Evolutionary conservation across 306 rosid species (phyloP).

Genomic region (Malus asiatica): DNA sequence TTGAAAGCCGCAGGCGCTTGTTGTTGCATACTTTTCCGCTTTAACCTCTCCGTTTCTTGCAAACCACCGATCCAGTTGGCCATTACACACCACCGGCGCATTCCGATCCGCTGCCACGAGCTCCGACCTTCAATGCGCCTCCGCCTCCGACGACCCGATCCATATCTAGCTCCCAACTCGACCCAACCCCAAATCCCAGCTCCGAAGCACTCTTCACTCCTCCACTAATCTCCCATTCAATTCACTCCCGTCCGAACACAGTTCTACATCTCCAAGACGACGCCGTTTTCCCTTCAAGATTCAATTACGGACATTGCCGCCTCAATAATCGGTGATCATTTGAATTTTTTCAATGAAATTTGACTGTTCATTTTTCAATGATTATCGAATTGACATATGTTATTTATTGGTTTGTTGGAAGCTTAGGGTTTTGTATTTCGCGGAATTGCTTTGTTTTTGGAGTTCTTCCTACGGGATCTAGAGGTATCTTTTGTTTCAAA

Average conservation of each 20-base stretch:
- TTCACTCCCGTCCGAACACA: neutral
- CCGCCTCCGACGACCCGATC: neutral
- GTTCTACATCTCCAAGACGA: neutral
- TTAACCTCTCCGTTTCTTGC: neutral
- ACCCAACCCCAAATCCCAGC: conserved; percentile 4
- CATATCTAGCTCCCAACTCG: conserved; percentile 5
- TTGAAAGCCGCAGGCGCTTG: conserved; percentile 9
- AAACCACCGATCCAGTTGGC: conserved; percentile 4
- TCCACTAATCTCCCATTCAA: neutral
- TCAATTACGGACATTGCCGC: neutral
- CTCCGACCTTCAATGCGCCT: neutral
- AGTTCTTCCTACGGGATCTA: conserved; percentile 19
- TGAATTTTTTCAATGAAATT: neutral
- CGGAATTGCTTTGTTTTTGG: neutral
- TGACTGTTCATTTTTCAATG: neutral
- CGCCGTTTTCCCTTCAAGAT: neutral
- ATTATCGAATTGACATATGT: neutral
- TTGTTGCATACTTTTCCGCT: neutral
- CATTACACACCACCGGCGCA: neutral
- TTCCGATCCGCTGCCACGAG: conserved; percentile 10
- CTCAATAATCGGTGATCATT: neutral
- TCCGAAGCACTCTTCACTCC: neutral
- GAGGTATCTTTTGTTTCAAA: conserved; percentile 1
- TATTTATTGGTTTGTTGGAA: neutral
- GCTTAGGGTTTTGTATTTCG: neutral